A percentile compares a stretch with the other conserved stretches of the same genome.
Evolutionary conservation across 192 early-diverging fungal species (phyloP).

Genomic region (Backusella parvicylindrica): DNA sequence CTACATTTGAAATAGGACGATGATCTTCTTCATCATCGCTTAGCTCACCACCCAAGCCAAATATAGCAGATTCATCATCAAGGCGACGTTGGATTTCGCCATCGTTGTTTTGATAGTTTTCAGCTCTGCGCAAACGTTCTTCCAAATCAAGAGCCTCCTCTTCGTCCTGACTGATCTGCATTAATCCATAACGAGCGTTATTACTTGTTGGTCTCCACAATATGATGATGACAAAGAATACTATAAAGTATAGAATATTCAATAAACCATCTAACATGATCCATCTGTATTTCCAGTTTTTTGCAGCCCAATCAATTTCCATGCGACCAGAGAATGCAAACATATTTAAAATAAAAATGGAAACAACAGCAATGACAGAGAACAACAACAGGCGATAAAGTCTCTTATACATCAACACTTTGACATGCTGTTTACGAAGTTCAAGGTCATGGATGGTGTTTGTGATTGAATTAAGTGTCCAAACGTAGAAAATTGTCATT

Average conservation of each 20-base stretch:
- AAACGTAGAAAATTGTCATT: conserved; percentile 93
- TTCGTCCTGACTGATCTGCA: conserved; percentile 76
- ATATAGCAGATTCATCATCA: conserved; percentile 50
- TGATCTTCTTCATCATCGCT: conserved; percentile 53
- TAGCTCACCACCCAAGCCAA: conserved; percentile 63
- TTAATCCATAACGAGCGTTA: conserved; percentile 89
- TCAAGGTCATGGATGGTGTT: conserved; percentile 75
- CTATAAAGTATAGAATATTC: conserved; percentile 83
- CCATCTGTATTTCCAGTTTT: conserved; percentile 86
- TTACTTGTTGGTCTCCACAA: conserved; percentile 92
- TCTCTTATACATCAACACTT: conserved; percentile 85
- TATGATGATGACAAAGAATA: conserved; percentile 74
- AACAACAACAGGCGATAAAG: conserved; percentile 78
- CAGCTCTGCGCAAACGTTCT: conserved; percentile 44
- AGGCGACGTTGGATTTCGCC: conserved; percentile 25
- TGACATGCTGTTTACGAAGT: conserved; percentile 81
- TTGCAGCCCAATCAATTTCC: conserved; percentile 61
- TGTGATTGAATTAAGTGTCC: conserved; percentile 83
- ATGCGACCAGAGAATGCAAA: conserved; percentile 69
- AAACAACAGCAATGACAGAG: conserved; percentile 66
- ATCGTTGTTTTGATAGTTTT: conserved; percentile 41
- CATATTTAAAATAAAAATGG: conserved; percentile 83
- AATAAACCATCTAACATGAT: conserved; percentile 91
- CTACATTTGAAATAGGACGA: conserved; percentile 4
- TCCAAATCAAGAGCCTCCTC: conserved; percentile 66